Conservation (phyloP, 306 rosid genomes). For the Adenanthera pavonina region DNA sequence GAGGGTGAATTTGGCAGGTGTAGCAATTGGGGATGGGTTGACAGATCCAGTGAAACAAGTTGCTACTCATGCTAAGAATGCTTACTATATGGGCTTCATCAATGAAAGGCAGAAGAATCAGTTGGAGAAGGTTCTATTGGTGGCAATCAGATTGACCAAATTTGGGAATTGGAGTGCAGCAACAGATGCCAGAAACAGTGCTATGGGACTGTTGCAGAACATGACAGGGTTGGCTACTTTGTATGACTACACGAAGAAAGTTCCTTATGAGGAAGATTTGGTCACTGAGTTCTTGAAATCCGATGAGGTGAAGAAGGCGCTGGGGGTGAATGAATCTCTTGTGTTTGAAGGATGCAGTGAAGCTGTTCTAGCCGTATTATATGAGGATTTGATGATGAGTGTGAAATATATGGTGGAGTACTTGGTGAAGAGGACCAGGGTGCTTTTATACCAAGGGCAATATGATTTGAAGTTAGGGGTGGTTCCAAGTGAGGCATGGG, state of each 20-base stretch:
- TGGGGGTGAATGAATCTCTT: conserved; percentile 49
- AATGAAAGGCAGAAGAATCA: conserved; percentile 56
- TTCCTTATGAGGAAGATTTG: conserved; percentile 32
- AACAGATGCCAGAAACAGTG: conserved; percentile 39
- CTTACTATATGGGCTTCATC: conserved; percentile 56
- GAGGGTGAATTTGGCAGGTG: conserved; percentile 54
- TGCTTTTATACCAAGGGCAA: conserved; percentile 66
- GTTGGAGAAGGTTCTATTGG: conserved; percentile 50
- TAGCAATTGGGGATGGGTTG: conserved; percentile 71
- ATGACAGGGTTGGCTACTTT: conserved; percentile 70
- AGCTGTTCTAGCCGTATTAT: conserved; percentile 43
- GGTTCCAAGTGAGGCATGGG: conserved; percentile 63
- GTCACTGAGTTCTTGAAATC: conserved; percentile 46
- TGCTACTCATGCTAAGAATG: conserved; percentile 51
- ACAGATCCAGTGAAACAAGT: conserved; percentile 63
- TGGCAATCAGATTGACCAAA: conserved; percentile 39
- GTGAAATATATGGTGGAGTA: conserved; percentile 59
- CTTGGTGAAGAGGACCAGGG: conserved; percentile 53
- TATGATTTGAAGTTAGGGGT: conserved; percentile 61
- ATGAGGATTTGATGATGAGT: conserved; percentile 71
- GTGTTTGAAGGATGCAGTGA: conserved; percentile 52
- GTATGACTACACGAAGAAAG: conserved; percentile 54
- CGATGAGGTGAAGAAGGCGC: conserved; percentile 43
- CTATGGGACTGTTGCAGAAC: conserved; percentile 24
- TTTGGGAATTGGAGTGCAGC: conserved; percentile 57